phyloP scores from a whole-genome alignment of 257 asterid genomes.

The Craterostigma plantagineum region DNA sequence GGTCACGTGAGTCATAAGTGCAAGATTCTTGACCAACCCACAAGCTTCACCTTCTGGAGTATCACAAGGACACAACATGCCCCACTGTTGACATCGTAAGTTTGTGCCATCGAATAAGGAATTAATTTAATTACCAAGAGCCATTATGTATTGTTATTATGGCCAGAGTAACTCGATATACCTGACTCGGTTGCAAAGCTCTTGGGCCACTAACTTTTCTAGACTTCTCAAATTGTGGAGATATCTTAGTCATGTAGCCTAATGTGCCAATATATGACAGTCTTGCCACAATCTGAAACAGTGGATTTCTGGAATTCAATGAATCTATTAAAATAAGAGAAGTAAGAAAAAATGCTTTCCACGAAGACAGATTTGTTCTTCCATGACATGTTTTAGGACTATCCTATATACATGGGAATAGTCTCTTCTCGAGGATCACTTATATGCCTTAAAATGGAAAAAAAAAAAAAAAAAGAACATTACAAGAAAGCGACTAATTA shows the following conservation, averaged over 20 bases:
- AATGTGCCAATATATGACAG: conserved; percentile 69
- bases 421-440: too few relatives aligned
- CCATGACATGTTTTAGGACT: too few relatives aligned
- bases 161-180: conserved; percentile 5
- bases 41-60: conserved; percentile 99
- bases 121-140: too few relatives aligned
- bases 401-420: too few relatives aligned
- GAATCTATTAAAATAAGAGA: neutral
- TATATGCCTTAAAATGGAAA: too few relatives aligned
- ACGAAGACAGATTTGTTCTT: too few relatives aligned
- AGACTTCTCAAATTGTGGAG: conserved; percentile 86
- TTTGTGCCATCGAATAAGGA: too few relatives aligned
- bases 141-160: too few relatives aligned
- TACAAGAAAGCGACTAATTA: too few relatives aligned
- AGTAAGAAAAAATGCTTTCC: too few relatives aligned
- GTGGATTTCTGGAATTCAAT: conserved; percentile 5
- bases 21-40: conserved; percentile 94
- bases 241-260: conserved; percentile 81
- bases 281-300: conserved; percentile 48
- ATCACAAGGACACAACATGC: conserved; percentile 98
- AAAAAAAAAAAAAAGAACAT: too few relatives aligned
- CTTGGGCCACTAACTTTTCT: conserved; percentile 98
- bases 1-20: conserved; percentile 94
- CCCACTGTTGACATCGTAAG: conserved; percentile 43
- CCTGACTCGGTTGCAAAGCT: conserved; percentile 98